Evolutionary conservation across 2,329 filamentous ascomycete species (phyloP).

Genomic region (Pseudogymnoascus sp.): DNA sequence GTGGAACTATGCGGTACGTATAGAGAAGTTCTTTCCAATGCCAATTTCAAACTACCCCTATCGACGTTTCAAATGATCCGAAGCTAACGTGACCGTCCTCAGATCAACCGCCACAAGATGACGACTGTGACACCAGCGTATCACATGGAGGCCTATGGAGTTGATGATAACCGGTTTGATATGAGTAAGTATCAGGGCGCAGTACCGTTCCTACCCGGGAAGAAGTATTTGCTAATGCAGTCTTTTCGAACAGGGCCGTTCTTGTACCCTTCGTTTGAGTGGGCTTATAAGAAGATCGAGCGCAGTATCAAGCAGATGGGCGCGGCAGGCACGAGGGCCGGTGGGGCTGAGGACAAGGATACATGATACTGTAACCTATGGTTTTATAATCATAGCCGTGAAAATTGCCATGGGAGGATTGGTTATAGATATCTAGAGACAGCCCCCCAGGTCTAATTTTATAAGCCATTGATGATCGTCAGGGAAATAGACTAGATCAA

Average conservation of each 20-base stretch:
- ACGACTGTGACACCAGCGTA: constrained; percentile 41
- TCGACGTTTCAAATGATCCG: background rate
- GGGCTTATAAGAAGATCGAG: constrained; percentile 38
- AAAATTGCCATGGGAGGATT: background rate
- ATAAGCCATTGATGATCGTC: background rate
- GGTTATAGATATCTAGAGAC: background rate
- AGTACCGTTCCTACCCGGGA: background rate
- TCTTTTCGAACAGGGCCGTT: constrained; percentile 37
- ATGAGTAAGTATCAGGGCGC: constrained; percentile 40
- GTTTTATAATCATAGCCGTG: background rate
- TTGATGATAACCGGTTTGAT: constrained; percentile 52
- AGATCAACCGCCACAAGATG: constrained; percentile 56
- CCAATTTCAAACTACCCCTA: background rate
- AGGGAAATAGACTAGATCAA: background rate
- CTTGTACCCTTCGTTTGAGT: constrained; percentile 38
- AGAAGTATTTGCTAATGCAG: background rate
- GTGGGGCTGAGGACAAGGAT: constrained; percentile 8
- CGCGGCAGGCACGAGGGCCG: constrained; percentile 20
- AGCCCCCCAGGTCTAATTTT: background rate
- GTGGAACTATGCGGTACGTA: constrained; percentile 1
- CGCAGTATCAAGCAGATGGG: constrained; percentile 37
- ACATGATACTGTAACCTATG: background rate
- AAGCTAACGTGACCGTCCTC: constrained; percentile 31
- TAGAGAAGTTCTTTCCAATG: background rate
- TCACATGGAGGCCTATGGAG: constrained; percentile 38